Base-by-base conservation (phyloP, 805 yeast genomes). In the Metschnikowia arizonensis region DNA sequence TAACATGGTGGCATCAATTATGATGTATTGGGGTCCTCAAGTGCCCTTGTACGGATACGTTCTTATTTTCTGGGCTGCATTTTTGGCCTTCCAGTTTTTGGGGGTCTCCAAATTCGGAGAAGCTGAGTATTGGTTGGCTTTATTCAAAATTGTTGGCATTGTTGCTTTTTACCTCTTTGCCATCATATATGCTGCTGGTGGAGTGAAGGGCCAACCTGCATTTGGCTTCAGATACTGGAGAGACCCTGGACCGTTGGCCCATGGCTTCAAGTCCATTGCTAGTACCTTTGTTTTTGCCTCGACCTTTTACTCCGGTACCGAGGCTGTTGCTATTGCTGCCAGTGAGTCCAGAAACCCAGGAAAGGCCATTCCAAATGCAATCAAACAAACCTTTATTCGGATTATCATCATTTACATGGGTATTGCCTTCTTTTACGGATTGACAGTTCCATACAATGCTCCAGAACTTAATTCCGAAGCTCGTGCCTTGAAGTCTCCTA, bases 321-420 rank as follows among this genome's bases (percentile, higher is more conserved):
- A 79, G 53, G 64, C 75, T 8, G 73, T 78, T 24, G 82, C 83
- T 12, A 64, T 81, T 28, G 73, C 81, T 33, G 85, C 85, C 0
- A 79, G 81, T 24, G 86, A 81, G 54, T 68, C 82, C 3, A 73
- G 75, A 53, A 79, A 81, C 53, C 86, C 86, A 2, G 62, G 73
- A 33, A 69, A 66, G 43, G 78, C 82, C 4, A 71, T 81, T 47
- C 85, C 86, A 6, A 65, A 64, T 23, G 85, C 83, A 3, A 77
- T 79, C 39, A 67, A 76, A 47, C 79, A 78, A 39, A 78, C 81
- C 0, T 73, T 80, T 44, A 72, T 72, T 68, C 67, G 84, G 46
- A 80, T 81, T 29, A 49, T 77, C 34, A 58, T 74, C 46, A 77
- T 77, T 44, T 81, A 74, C 63, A 65, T 79, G 58, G 74, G 80